Evolutionary conservation across 345 rosid genomes (phyloP), one percentile per base, ranked within the genome.

Genomic region (Corchorus capsularis): DNA sequence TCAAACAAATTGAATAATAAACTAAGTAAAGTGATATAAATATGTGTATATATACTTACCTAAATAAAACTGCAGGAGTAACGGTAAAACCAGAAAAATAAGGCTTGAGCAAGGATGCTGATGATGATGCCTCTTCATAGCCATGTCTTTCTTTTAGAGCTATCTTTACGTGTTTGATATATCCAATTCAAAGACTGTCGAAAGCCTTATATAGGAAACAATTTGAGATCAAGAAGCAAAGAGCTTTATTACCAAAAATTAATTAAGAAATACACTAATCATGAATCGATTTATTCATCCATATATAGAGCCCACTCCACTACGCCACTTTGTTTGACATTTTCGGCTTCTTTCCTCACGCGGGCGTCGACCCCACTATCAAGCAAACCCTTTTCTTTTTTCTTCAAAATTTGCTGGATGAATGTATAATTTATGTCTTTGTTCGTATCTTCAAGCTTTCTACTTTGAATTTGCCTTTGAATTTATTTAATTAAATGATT

Each of bases 31-130:
- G 27, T 27, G 0, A 0, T 0, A 27, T 27, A 27, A 0, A 27
- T 27, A 27, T 27, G 27, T 27, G 27, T 27, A 27, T 27, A 27
- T 27, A 27, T 27, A 46, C 4, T 39, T 82, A 93, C 93, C 97
- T 8, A 81, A 78, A 68, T 82, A 75, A 63, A 87, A 75, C 78
- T 86, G 86, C 41, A 86, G 63, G 74, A 87, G 79, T 53, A 89
- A 75, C 73, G 82, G 78, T 50, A 87, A 84, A 61, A 86, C 71
- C 69, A 91, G 84, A 77, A 81, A 77, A 67, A 89, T 34, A 71
- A 85, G 73, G 72, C 53, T 77, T 5, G 84, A 77, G 66, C 69
- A 39, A 59, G 50, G 63, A 55, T 35, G 67, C 41, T 27, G 65
- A 55, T 39, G 43, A 3, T 39, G 43, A 6, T 39, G 0, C 43